Evolutionary conservation across 1,139 yeast genomes (phyloP).

Genomic region (Yamadazyma friedrichii): DNA sequence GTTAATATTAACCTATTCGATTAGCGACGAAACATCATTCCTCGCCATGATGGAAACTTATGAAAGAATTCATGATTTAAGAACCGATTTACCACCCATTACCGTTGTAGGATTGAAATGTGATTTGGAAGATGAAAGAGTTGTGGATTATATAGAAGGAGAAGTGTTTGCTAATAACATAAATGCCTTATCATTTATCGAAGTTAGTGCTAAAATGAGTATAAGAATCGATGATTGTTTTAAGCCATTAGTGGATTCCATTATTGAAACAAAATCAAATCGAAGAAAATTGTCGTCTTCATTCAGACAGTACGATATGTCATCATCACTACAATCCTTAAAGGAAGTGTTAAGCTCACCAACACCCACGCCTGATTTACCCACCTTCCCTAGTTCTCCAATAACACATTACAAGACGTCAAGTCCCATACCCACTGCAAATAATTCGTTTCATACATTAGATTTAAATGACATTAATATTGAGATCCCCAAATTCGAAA

Average conservation of each 20-base stretch:
- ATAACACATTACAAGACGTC: background rate
- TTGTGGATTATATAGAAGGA: conserved; percentile 31
- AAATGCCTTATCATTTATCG: conserved; percentile 29
- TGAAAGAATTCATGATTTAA: conserved; percentile 20
- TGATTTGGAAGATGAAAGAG: conserved; percentile 26
- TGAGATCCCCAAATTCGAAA: conserved; percentile 10
- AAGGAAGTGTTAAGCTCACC: conserved; percentile 10
- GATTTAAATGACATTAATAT: conserved; percentile 9
- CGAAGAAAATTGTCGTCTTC: conserved; percentile 5
- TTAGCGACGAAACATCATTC: conserved; percentile 27
- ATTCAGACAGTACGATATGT: conserved; percentile 4
- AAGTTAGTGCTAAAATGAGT: conserved; percentile 27
- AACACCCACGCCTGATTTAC: conserved; percentile 1
- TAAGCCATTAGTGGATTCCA: conserved; percentile 22
- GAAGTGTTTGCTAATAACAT: conserved; percentile 23
- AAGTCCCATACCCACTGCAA: conserved; percentile 2
- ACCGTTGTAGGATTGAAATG: conserved; percentile 33
- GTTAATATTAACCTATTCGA: conserved; percentile 32
- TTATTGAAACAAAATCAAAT: conserved; percentile 4
- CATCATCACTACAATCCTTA: conserved; percentile 10
- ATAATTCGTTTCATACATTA: background rate
- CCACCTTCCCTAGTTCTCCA: background rate
- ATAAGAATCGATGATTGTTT: conserved; percentile 28
- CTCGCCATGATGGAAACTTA: conserved; percentile 27
- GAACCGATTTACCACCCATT: conserved; percentile 27